Evolutionary conservation across 495 filamentous ascomycete species (phyloP), one percentile per base, ranked within the genome.

Genomic region (Podospora appendiculata): DNA sequence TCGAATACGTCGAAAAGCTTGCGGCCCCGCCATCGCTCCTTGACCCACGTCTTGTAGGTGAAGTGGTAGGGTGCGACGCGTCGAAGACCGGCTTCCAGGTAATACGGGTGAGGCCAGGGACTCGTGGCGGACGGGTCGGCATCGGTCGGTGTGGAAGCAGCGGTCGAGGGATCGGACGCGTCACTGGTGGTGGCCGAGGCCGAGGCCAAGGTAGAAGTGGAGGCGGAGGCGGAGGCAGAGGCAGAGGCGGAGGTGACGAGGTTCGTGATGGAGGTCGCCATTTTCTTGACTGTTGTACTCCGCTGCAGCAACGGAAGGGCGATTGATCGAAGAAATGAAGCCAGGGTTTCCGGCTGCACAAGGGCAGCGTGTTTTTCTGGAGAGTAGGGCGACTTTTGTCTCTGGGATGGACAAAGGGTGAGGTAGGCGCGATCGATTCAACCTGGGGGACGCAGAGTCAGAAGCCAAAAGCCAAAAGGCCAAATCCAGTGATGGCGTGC

Each of bases 31-130:
- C 89, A 96, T 67, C 90, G 79, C 71, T 93, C 79, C 63, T 95
- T 96, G 71, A 85, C 91, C 67, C 81, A 89, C 2, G 90, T 95
- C 60, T 96, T 95, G 69, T 95, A 97, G 3, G 93, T 96, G 63
- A 80, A 96, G 62, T 93, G 79, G 61, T 96, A 96, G 6, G 91
- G 92, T n/a, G 75, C 72, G 12, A 96, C 88, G 34, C 88, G 82
- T 36, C 91, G 82, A 39, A 96, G 67, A 9, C 86, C 88, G 58
- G 84, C 81, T 48, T 93, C 86, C 50, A 95, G 68, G 57, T 83
- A 87, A 65, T 96, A 96, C 4, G 74, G 76, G n/a, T 77, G 72
- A 19, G 85, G 83, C 79, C 78, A 86, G 8, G 81, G 78, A 56
- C 86, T 25, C 25, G 25, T 25, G 5, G 25, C 25, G 25, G 25